Base-by-base conservation (phyloP, 768 basidiomycete genomes). In the Suillus lakei region DNA sequence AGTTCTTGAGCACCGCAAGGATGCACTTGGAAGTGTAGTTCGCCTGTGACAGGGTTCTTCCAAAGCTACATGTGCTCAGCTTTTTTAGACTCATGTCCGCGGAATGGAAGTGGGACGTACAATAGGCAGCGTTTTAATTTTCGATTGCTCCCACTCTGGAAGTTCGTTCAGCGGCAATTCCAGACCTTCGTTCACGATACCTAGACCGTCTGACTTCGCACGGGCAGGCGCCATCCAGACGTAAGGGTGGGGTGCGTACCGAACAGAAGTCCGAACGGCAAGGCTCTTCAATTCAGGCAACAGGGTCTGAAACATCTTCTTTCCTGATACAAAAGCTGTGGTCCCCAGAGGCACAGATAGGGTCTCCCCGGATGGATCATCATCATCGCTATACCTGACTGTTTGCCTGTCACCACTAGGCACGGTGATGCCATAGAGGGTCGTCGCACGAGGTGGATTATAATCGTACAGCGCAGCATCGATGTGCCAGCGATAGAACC, bases 401-500 rank as follows among this genome's bases (percentile, higher is more conserved):
- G 80, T 81, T 81, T 97, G 93, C 23, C 67, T 72, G 13, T 79
- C 72, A 2, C 93, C 94, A 28, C 81, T 67, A 3, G 95, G 95
- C 0, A 96, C 89, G 3, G 71, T 81, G 67, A 96, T 82, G 1
- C 88, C 92, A 69, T 94, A 95, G 26, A 96, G 85, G 0, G 93
- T 93, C 6, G 95, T 96, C 48, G 92, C 94, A 68, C 84, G 89
- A 4, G 95, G 94, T 21, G 92, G 92, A 30, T 87, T 86, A 15
- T 90, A 82, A 63, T 90, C 87, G 73, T 92, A 92, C 43, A 94
- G 78, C 2, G 93, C 93, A 1, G 95, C 94, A 69, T 96, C 95
- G 76, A 96, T 95, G 76, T 96, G 93, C 93, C 94, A 95, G 58
- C 94, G 83, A 76, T 94, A 95, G 83, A 91, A 96, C 44, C 94